A percentile compares a stretch with the other conserved stretches of the same genome.
Evolutionary conservation across 1,284 basidiomycete genomes (phyloP).

Genomic region (Cryptococcus floricola): DNA sequence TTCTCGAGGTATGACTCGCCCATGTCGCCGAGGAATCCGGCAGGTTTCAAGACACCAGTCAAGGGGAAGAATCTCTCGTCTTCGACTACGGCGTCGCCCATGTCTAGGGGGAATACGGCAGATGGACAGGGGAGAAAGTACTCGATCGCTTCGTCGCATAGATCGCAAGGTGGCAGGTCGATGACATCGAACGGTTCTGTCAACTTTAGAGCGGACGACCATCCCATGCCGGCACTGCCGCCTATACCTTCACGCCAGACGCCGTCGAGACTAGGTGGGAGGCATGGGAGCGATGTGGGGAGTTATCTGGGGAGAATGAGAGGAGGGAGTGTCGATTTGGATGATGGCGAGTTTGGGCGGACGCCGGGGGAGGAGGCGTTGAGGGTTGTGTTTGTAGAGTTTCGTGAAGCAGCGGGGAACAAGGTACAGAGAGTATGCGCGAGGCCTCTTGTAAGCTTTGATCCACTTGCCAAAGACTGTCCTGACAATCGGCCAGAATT

Average conservation of each 20-base stretch:
- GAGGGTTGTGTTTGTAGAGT: slow-evolving; percentile 78
- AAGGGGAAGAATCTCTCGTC: slow-evolving; percentile 11
- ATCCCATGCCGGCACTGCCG: slow-evolving; percentile 39
- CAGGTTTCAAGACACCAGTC: slow-evolving; percentile 9
- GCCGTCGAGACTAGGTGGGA: slow-evolving; percentile 26
- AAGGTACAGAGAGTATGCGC: slow-evolving; percentile 71
- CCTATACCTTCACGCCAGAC: slow-evolving; percentile 34
- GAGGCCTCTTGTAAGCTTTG: slow-evolving; percentile 59
- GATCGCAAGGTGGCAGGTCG: slow-evolving; percentile 37
- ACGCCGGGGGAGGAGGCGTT: slow-evolving; percentile 82
- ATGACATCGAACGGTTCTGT: slow-evolving; percentile 39
- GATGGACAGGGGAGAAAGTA: slow-evolving; percentile 29
- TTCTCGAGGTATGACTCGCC: slow-evolving; percentile 39
- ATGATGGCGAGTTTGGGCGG: slow-evolving; percentile 29
- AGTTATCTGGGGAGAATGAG: slow-evolving; percentile 32
- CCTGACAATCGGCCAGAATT: slow-evolving; percentile 54
- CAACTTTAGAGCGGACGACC: slow-evolving; percentile 37
- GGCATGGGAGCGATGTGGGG: slow-evolving; percentile 38
- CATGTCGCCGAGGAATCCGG: slow-evolving; percentile 21
- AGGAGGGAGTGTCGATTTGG: slow-evolving; percentile 27
- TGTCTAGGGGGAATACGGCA: slow-evolving; percentile 10
- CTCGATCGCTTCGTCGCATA: slow-evolving; percentile 33
- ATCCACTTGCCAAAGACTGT: background rate
- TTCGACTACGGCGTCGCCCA: slow-evolving; percentile 13
- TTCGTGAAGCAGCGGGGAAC: slow-evolving; percentile 68